Evolutionary conservation across 352 stramenopile genomes (phyloP).

Genomic region (Peronosclerospora sorghi): DNA sequence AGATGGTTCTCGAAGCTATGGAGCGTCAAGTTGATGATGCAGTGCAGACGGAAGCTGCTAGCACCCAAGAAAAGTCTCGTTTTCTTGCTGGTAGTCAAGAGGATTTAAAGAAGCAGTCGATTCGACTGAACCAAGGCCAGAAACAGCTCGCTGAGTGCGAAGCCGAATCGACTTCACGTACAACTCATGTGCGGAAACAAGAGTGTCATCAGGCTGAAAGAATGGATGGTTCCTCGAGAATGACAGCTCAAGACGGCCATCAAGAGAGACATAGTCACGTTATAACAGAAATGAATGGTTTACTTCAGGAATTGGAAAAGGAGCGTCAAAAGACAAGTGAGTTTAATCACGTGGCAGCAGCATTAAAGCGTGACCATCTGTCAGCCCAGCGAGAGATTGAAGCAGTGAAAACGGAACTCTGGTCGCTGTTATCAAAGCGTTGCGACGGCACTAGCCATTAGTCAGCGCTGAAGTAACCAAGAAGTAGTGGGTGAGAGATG

Average conservation of each 20-base stretch:
- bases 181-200: slow-evolving; percentile 28
- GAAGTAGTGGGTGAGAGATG: too few relatives aligned
- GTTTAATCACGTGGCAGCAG: slow-evolving; percentile 11
- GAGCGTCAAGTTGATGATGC: too few relatives aligned
- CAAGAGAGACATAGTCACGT: slow-evolving; percentile 28
- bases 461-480: too few relatives aligned
- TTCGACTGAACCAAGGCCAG: slow-evolving; percentile 27
- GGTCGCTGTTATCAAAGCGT: too few relatives aligned
- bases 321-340: slow-evolving; percentile 29
- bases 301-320: slow-evolving; percentile 30
- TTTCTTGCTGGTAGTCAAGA: slow-evolving; percentile 17
- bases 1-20: slow-evolving; percentile 26
- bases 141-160: slow-evolving; percentile 15
- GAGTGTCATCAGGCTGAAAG: slow-evolving; percentile 32
- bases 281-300: slow-evolving; percentile 31
- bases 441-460: too few relatives aligned
- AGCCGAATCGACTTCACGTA: slow-evolving; percentile 13
- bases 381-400: too few relatives aligned
- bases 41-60: slow-evolving; percentile 31
- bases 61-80: slow-evolving; percentile 23
- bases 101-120: slow-evolving; percentile 17
- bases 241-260: slow-evolving; percentile 22
- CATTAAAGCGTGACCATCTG: too few relatives aligned
- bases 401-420: too few relatives aligned
- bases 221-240: slow-evolving; percentile 25